Percentiles rank a stretch among this genome's conserved stretches.
phyloP scores from a whole-genome alignment of 2,329 filamentous ascomycete genomes.

The Bertia moriformis region DNA sequence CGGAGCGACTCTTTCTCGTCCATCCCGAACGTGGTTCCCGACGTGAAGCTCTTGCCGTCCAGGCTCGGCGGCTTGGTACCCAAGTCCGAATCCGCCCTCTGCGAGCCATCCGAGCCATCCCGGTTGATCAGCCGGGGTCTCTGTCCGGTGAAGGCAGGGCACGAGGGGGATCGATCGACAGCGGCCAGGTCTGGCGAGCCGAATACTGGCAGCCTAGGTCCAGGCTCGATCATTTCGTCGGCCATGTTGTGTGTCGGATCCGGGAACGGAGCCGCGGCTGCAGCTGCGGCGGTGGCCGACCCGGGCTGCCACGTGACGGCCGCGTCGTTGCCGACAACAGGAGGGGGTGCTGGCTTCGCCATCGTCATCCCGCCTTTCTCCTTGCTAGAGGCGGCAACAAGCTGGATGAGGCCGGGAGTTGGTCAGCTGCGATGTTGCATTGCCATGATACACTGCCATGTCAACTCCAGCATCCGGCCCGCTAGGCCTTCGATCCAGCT shows the following conservation, averaged over 20 bases:
- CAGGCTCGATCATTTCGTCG: too few relatives aligned
- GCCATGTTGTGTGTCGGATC: neutral
- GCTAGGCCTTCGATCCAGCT: too few relatives aligned
- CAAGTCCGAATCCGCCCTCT: constrained; percentile 46
- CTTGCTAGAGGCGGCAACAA: too few relatives aligned
- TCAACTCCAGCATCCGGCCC: too few relatives aligned
- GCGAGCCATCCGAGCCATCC: constrained; percentile 40
- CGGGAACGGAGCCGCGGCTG: neutral
- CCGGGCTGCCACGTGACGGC: neutral
- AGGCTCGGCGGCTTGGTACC: constrained; percentile 75
- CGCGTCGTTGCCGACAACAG: neutral
- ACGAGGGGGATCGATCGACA: constrained; percentile 13
- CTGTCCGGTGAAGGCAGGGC: constrained; percentile 7
- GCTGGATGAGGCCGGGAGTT: too few relatives aligned
- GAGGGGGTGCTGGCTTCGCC: neutral
- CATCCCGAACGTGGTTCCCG: constrained; percentile 77
- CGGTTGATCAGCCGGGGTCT: constrained; percentile 24
- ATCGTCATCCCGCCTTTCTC: constrained; percentile 26
- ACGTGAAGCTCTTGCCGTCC: constrained; percentile 87
- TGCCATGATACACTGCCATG: too few relatives aligned
- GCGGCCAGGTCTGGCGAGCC: too few relatives aligned
- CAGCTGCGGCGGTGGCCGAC: too few relatives aligned
- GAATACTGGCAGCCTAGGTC: too few relatives aligned
- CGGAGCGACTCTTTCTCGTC: constrained; percentile 92
- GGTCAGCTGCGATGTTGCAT: too few relatives aligned